phyloP scores from a whole-genome alignment of 2,329 filamentous ascomycete genomes.

The Cordyceps cicadae region DNA sequence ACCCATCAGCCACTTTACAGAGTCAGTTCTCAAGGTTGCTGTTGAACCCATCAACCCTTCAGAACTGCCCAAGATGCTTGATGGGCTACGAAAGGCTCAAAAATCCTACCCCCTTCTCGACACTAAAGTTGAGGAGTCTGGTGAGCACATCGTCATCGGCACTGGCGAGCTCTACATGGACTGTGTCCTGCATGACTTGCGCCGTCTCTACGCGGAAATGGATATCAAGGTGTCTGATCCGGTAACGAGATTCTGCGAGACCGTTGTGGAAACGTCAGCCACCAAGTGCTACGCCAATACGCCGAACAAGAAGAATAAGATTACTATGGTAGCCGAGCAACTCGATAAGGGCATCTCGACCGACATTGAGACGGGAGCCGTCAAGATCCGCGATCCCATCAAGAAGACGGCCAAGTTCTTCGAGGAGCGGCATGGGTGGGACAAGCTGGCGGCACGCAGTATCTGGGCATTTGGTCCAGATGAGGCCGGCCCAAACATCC shows the following conservation, averaged over 20 bases:
- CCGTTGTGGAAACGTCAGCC: constrained; percentile 90
- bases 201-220: constrained; percentile 94
- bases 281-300: constrained; percentile 98
- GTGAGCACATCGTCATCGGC: constrained; percentile 89
- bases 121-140: constrained; percentile 96
- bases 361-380: constrained; percentile 85
- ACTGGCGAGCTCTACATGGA: constrained; percentile 99
- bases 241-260: constrained; percentile 95
- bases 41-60: constrained; percentile 98
- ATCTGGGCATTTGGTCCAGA: constrained; percentile 99
- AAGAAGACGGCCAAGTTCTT: constrained; percentile 95
- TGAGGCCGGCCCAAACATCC: constrained; percentile 86
- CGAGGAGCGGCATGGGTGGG: constrained; percentile 94
- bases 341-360: constrained; percentile 89
- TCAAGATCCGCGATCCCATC: constrained; percentile 87
- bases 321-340: constrained; percentile 96
- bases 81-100: constrained; percentile 91
- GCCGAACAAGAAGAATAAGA: constrained; percentile 98
- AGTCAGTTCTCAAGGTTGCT: constrained; percentile 95
- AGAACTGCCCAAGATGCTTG: constrained; percentile 96
- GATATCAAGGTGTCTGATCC: constrained; percentile 98
- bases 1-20: constrained; percentile 87
- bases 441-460: constrained; percentile 84
- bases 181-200: constrained; percentile 90
- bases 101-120: constrained; percentile 94